Percentiles rank a stretch among this genome's conserved stretches.
Conservation (phyloP, 2,329 filamentous ascomycete genomes). For the Lasiodiplodia citricola region DNA sequence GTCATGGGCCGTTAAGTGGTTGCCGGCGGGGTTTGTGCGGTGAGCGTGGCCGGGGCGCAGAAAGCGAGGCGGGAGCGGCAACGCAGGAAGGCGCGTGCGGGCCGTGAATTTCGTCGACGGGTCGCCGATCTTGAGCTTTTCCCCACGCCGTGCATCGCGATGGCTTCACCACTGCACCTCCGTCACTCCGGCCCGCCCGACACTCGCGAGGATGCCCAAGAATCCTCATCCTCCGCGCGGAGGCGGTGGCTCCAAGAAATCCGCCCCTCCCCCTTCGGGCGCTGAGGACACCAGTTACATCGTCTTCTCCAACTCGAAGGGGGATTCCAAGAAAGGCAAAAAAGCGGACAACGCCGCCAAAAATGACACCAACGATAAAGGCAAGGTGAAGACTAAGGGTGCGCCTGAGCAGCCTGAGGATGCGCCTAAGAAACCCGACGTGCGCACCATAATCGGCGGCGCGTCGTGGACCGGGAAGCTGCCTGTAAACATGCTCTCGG, state of each 20-base stretch:
- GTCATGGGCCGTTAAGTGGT: constrained; percentile 9
- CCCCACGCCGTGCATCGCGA: constrained; percentile 18
- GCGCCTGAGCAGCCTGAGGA: constrained; percentile 38
- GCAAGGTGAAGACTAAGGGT: constrained; percentile 43
- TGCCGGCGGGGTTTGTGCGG: not conserved
- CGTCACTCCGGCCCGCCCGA: not conserved
- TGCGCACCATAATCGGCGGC: constrained; percentile 84
- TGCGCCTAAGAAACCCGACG: constrained; percentile 64
- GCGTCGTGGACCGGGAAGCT: constrained; percentile 97
- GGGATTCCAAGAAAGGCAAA: constrained; percentile 48
- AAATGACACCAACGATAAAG: constrained; percentile 33
- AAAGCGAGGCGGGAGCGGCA: constrained; percentile 19
- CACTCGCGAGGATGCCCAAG: constrained; percentile 50
- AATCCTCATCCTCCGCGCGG: constrained; percentile 55
- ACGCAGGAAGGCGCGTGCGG: not conserved
- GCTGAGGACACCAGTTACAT: constrained; percentile 55
- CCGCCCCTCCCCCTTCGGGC: constrained; percentile 27
- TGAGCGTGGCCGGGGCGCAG: not conserved
- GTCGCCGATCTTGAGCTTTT: constrained; percentile 20
- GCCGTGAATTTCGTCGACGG: constrained; percentile 19
- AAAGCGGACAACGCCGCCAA: constrained; percentile 31
- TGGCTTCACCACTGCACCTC: constrained; percentile 19
- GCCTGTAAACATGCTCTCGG: constrained; percentile 88
- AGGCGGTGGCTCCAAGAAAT: constrained; percentile 46
- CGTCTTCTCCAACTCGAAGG: constrained; percentile 53